Base-by-base conservation (phyloP, 352 stramenopile species). In the Globisporangium uncinulatum region DNA sequence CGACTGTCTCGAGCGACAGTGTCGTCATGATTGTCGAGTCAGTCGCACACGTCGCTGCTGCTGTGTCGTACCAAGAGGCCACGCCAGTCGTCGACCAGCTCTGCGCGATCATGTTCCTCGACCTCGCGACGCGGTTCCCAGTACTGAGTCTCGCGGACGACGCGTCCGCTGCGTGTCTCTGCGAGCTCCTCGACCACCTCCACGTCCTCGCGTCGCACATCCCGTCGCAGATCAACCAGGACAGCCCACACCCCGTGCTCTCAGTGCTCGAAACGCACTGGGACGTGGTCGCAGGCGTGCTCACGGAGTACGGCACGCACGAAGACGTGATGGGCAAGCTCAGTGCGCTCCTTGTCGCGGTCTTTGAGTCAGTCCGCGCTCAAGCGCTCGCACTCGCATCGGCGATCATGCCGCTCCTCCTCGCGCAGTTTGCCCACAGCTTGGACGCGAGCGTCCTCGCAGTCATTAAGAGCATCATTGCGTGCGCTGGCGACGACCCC, bases 381-480 rank as follows among this genome's bases (percentile, higher is more conserved):
- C 74, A 88, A 60, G 78, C 79, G 6, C 62, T 90, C 14, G 78
- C 83, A 19, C 45, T 92, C 2, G 79, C 78, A 24, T 70, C 74
- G 19, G 73, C 66, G 32, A 78, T 92, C 41, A 85, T 86, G 76
- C 71, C 78, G 21, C 58, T 63, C 17, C 57, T 92, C 32, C 59
- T 92, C 7, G 69, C 79, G 24, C 82, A 88, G 42, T 90, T 90
- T 57, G 71, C 71, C 10, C 65, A 60, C 1, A 89, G 75, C 56
- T 68, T 71, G 49, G 66, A 89, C 29, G 79, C 74, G 9, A 82
- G 66, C 56, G 88, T 85, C 54, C 54, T 92, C 34, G 65, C 62
- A 15, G 82, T 90, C 46, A 82, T 92, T 55, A 84, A 85, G 57
- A 83, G 79, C 46, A 79, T 90, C 41, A 72, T 92, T 44, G 57